Conservation (phyloP, 2,329 filamentous ascomycete species). For the Aspergillus ochraceoroseus region DNA sequence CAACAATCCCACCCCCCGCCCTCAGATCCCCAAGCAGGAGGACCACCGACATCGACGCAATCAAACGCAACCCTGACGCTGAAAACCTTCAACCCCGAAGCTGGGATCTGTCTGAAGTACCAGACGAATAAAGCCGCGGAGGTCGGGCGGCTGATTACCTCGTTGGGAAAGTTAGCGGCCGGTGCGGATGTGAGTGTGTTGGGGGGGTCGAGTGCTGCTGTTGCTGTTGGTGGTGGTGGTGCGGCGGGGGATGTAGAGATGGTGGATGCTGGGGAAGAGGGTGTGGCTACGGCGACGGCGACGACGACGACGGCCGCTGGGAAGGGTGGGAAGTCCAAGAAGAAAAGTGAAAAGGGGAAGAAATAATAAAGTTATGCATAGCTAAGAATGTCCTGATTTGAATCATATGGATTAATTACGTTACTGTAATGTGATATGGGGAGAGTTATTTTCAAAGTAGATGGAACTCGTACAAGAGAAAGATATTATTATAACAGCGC, state of each 20-base stretch:
- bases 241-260: constrained; percentile 31
- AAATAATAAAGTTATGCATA: constrained; percentile 52
- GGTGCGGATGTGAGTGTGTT: constrained; percentile 60
- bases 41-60: too few relatives aligned
- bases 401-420: not conserved
- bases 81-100: constrained; percentile 82
- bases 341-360: constrained; percentile 70
- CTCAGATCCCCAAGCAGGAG: too few relatives aligned
- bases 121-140: constrained; percentile 85
- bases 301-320: constrained; percentile 23
- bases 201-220: constrained; percentile 46
- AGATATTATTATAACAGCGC: not conserved
- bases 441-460: too few relatives aligned
- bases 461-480: too few relatives aligned
- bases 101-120: constrained; percentile 84
- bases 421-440: not conserved
- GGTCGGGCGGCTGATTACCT: constrained; percentile 73
- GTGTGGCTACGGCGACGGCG: constrained; percentile 21
- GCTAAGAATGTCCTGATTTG: not conserved
- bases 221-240: constrained; percentile 19
- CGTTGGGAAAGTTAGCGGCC: constrained; percentile 69
- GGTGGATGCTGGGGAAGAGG: constrained; percentile 25
- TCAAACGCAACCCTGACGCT: constrained; percentile 69
- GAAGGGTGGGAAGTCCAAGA: constrained; percentile 41
- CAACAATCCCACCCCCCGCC: constrained; percentile 21